phyloP scores from a whole-genome alignment of 441 rosid species.

The Croton setiger region DNA sequence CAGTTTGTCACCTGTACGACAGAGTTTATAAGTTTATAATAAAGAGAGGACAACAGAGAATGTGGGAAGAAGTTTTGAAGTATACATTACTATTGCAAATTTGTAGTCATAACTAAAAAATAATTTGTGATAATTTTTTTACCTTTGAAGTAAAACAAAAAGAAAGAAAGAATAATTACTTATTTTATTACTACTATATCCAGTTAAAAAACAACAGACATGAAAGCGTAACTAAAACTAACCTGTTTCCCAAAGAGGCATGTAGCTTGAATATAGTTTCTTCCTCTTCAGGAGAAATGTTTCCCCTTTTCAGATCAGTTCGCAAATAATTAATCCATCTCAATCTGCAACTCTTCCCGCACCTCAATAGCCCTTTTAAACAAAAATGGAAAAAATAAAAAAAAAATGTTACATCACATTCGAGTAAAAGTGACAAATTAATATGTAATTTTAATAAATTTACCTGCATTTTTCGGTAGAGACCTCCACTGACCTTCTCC shows the following conservation, averaged over 20 bases:
- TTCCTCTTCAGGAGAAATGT: slow-evolving; percentile 57
- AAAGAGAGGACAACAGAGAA: no score
- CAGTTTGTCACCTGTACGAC: no score
- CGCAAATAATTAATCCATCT: slow-evolving; percentile 82
- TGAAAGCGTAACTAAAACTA: background rate
- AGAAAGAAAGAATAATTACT: no score
- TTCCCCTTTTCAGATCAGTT: slow-evolving; percentile 71
- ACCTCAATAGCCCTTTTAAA: slow-evolving; percentile 58
- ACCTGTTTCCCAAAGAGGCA: slow-evolving; percentile 73
- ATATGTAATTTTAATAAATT: background rate
- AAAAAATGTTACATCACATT: background rate
- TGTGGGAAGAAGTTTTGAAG: no score
- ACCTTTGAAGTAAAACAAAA: no score
- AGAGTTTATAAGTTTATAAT: no score
- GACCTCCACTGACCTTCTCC: slow-evolving; percentile 95
- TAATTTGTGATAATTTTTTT: no score
- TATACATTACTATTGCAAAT: no score
- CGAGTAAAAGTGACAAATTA: background rate
- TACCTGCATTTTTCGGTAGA: slow-evolving; percentile 86
- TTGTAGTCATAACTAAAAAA: no score
- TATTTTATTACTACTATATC: no score
- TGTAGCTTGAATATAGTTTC: slow-evolving; percentile 54
- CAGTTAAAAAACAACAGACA: background rate
- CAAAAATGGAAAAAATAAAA: background rate
- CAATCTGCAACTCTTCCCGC: slow-evolving; percentile 88